Percentiles rank a stretch among this genome's conserved stretches.
Conservation (phyloP, 1,139 yeast genomes). For the Eremothecium gossypii region DNA sequence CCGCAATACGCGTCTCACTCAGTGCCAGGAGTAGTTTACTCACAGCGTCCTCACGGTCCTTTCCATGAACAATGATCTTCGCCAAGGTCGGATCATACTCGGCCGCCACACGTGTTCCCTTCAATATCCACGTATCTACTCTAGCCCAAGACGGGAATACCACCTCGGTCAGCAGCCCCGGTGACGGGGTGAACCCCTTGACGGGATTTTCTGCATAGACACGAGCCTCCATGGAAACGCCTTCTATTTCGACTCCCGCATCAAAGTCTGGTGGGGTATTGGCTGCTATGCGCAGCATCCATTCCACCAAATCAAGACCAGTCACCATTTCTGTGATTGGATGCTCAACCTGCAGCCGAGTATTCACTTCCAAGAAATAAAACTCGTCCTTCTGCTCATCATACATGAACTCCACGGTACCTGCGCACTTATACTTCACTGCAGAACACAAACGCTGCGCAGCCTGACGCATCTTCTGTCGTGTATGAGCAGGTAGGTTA, state of each 20-base stretch:
- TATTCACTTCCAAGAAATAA: constrained; percentile 91
- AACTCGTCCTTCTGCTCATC: constrained; percentile 80
- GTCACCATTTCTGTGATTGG: constrained; percentile 95
- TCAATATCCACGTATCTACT: constrained; percentile 86
- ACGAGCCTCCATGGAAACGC: constrained; percentile 95
- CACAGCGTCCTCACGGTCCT: constrained; percentile 77
- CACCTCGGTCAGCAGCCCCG: constrained; percentile 86
- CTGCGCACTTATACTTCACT: constrained; percentile 90
- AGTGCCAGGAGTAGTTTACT: constrained; percentile 68
- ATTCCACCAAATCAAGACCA: constrained; percentile 87
- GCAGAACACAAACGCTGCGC: constrained; percentile 74
- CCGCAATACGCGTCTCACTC: constrained; percentile 76
- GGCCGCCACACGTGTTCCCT: constrained; percentile 83
- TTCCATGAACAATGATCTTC: constrained; percentile 89
- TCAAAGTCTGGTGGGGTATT: constrained; percentile 72
- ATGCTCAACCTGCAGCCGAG: constrained; percentile 95
- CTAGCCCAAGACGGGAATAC: constrained; percentile 83
- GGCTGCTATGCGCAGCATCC: constrained; percentile 93
- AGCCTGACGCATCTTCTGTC: constrained; percentile 67
- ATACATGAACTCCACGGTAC: constrained; percentile 92
- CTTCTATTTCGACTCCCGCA: constrained; percentile 50
- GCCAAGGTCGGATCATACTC: constrained; percentile 97
- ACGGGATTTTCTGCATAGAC: constrained; percentile 95
- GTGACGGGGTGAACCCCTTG: constrained; percentile 89
- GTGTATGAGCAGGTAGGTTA: constrained; percentile 69